Conservation (phyloP, 169 alveolate species). For the Plasmodium relictum region DNA sequence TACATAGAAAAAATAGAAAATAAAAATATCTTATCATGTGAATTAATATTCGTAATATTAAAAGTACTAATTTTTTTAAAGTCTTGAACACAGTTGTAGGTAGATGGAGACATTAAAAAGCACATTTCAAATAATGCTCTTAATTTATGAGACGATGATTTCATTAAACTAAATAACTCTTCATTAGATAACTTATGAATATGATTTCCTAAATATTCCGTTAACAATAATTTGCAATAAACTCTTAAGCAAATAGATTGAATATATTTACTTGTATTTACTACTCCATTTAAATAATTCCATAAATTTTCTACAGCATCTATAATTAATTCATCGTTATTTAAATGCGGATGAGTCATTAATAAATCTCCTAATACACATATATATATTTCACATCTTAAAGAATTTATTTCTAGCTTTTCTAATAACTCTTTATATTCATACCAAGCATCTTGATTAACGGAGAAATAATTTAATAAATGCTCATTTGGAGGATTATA, state of each 20-base stretch:
- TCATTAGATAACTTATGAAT: conserved; percentile 13
- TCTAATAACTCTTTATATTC: conserved; percentile 62
- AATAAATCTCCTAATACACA: conserved; percentile 81
- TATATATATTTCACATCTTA: conserved; percentile 83
- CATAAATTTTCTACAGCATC: conserved; percentile 80
- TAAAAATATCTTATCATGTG: conserved; percentile 79
- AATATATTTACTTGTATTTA: conserved; percentile 80
- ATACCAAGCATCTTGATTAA: conserved; percentile 61
- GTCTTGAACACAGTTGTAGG: conserved; percentile 52
- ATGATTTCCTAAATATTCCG: conserved; percentile 48
- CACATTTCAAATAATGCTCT: conserved; percentile 82
- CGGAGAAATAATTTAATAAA: conserved; percentile 31
- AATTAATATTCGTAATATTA: conserved; percentile 65
- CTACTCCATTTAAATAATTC: conserved; percentile 75
- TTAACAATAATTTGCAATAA: conserved; percentile 77
- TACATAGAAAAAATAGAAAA: conserved; percentile 79
- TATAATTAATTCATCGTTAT: conserved; percentile 51
- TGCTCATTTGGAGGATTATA: conserved; percentile 58
- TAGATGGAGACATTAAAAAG: conserved; percentile 79
- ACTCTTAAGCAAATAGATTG: conserved; percentile 80
- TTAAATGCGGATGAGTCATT: conserved; percentile 76
- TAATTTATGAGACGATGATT: conserved; percentile 57
- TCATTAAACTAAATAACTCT: conserved; percentile 47
- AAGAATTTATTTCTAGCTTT: conserved; percentile 80
- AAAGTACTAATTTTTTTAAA: conserved; percentile 79